Evolutionary conservation across 2,329 filamentous ascomycete species (phyloP).

Genomic region (Cercospora sp.): DNA sequence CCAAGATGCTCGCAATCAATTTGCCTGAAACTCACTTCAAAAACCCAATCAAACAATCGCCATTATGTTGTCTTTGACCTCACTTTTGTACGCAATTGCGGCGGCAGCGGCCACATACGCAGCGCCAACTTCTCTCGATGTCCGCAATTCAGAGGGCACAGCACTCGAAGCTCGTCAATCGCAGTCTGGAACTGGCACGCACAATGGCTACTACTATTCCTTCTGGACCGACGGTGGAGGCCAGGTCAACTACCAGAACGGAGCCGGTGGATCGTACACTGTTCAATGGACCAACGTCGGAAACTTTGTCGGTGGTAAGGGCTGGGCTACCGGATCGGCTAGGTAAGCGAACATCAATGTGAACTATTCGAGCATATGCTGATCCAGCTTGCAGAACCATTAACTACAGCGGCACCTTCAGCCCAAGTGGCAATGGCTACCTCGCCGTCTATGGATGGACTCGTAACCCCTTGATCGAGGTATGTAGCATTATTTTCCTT

Average conservation of each 20-base stretch:
- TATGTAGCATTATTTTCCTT: background rate
- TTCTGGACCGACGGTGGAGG: conserved; percentile 60
- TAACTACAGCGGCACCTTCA: conserved; percentile 52
- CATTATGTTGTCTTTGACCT: conserved; percentile 14
- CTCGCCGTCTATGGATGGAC: conserved; percentile 62
- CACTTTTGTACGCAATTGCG: conserved; percentile 42
- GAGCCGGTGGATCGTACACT: conserved; percentile 50
- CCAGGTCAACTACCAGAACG: conserved; percentile 58
- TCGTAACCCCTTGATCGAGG: conserved; percentile 56
- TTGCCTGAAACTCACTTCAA: background rate
- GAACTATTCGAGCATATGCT: background rate
- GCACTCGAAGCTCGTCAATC: conserved; percentile 41
- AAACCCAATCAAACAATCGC: background rate
- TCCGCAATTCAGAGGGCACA: conserved; percentile 32
- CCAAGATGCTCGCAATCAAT: background rate
- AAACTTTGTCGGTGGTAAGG: conserved; percentile 60
- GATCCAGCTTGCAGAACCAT: conserved; percentile 44
- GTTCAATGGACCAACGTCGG: conserved; percentile 50
- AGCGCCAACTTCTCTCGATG: conserved; percentile 36
- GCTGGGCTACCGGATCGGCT: conserved; percentile 56
- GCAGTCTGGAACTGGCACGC: conserved; percentile 52
- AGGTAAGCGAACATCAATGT: conserved; percentile 42
- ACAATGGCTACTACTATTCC: conserved; percentile 62
- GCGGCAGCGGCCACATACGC: conserved; percentile 40
- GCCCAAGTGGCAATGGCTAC: conserved; percentile 53